Evolutionary conservation across 306 rosid genomes (phyloP).

Genomic region (Malus sylvestris): DNA sequence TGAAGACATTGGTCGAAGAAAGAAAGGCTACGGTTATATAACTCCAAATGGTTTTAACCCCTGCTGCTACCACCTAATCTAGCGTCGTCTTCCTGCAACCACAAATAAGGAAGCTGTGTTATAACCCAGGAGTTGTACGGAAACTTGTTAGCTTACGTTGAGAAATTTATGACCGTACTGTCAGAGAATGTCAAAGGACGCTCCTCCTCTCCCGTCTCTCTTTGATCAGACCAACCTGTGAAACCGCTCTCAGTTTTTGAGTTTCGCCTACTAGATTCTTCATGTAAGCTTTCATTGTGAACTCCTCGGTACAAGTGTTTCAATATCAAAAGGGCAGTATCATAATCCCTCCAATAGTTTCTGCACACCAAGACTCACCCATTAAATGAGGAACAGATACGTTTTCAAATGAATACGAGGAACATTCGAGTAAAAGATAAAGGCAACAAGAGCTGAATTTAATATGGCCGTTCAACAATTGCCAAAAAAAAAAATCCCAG

Average conservation of each 20-base stretch:
- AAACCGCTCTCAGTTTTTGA: slow-evolving; percentile 25
- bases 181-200: too few relatives aligned
- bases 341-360: slow-evolving; percentile 94
- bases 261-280: slow-evolving; percentile 18
- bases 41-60: background rate
- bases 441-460: background rate
- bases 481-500: background rate
- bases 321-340: slow-evolving; percentile 80
- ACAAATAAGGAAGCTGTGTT: background rate
- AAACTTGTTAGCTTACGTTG: too few relatives aligned
- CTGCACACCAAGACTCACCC: slow-evolving; percentile 32
- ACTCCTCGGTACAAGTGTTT: slow-evolving; percentile 64
- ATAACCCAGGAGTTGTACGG: too few relatives aligned
- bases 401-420: background rate
- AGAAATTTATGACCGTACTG: too few relatives aligned
- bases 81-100: slow-evolving; percentile 8
- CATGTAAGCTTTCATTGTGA: slow-evolving; percentile 40
- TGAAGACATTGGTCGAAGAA: background rate
- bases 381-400: too few relatives aligned
- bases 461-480: background rate
- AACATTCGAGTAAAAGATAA: background rate
- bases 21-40: background rate
- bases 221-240: slow-evolving; percentile 38
- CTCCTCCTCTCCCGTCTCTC: slow-evolving; percentile 27
- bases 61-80: background rate